Conservation (phyloP, 2,329 filamentous ascomycete species). For the Botrytis fabae region DNA sequence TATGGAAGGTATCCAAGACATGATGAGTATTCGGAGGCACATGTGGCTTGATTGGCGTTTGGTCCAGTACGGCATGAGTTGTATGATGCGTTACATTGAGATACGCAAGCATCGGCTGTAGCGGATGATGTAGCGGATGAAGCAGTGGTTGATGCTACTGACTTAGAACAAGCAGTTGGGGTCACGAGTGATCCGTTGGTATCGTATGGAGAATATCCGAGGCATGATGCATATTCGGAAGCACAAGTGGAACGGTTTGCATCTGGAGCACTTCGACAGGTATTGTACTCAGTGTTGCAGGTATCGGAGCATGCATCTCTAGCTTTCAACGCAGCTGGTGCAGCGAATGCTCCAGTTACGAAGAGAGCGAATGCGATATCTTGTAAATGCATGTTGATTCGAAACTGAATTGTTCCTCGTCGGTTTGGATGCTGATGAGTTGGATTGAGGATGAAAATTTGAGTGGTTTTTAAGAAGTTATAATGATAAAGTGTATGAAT, state of each 20-base stretch:
- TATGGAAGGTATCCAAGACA: background rate
- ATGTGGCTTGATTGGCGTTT: background rate
- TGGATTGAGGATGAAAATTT: background rate
- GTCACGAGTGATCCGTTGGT: background rate
- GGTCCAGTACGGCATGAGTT: background rate
- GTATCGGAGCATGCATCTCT: conserved; percentile 4
- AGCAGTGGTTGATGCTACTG: background rate
- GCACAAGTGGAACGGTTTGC: background rate
- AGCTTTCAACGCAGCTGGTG: conserved; percentile 5
- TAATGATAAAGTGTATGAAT: background rate
- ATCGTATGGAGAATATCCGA: conserved; percentile 8
- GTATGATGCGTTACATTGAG: background rate
- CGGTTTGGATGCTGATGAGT: background rate
- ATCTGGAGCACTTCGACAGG: background rate
- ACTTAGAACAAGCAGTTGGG: conserved; percentile 3
- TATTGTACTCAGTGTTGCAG: background rate
- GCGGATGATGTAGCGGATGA: background rate
- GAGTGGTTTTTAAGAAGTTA: background rate
- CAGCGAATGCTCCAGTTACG: conserved; percentile 5
- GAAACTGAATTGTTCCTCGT: background rate
- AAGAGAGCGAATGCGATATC: conserved; percentile 12
- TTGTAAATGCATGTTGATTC: conserved; percentile 6
- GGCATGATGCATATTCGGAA: background rate
- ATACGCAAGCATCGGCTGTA: background rate
- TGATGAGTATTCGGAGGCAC: background rate